Percentiles rank a stretch among this genome's conserved stretches.
Evolutionary conservation across 495 filamentous ascomycete genomes (phyloP).

Genomic region (Tuber umbilicatum): DNA sequence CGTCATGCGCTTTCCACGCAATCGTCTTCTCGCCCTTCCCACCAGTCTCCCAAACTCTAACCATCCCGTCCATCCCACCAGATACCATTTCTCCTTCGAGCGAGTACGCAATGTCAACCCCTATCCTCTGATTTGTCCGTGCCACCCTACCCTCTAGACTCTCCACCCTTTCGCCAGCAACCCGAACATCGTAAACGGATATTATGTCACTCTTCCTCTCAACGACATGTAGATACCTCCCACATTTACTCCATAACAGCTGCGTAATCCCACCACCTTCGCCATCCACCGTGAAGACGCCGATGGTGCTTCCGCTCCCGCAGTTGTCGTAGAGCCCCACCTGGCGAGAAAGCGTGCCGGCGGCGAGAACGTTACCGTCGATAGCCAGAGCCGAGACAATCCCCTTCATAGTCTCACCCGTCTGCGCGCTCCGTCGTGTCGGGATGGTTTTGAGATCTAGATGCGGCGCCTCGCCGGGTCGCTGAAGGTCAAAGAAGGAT

Average conservation of each 20-base stretch:
- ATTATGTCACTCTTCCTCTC: constrained; percentile 71
- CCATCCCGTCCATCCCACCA: constrained; percentile 65
- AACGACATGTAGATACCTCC: constrained; percentile 78
- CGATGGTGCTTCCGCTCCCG: constrained; percentile 59
- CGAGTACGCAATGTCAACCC: constrained; percentile 57
- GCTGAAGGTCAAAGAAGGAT: constrained; percentile 68
- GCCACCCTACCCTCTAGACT: constrained; percentile 65
- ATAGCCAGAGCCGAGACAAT: constrained; percentile 61
- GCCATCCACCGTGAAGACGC: constrained; percentile 53
- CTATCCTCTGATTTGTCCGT: constrained; percentile 68
- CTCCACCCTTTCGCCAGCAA: constrained; percentile 60
- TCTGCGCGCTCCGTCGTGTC: constrained; percentile 61
- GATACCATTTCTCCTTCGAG: constrained; percentile 46
- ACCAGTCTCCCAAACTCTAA: constrained; percentile 64
- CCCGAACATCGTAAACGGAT: constrained; percentile 76
- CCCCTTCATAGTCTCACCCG: constrained; percentile 75
- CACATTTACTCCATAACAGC: constrained; percentile 73
- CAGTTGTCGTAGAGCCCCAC: constrained; percentile 69
- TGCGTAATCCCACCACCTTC: constrained; percentile 68
- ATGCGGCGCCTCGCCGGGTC: constrained; percentile 58
- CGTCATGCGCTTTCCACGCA: constrained; percentile 42
- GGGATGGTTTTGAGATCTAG: constrained; percentile 63
- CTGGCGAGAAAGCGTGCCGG: constrained; percentile 71
- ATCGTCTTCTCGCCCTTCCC: constrained; percentile 36
- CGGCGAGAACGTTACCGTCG: constrained; percentile 56